phyloP scores from a whole-genome alignment of 257 asterid genomes.

The Solanum neorickii region DNA sequence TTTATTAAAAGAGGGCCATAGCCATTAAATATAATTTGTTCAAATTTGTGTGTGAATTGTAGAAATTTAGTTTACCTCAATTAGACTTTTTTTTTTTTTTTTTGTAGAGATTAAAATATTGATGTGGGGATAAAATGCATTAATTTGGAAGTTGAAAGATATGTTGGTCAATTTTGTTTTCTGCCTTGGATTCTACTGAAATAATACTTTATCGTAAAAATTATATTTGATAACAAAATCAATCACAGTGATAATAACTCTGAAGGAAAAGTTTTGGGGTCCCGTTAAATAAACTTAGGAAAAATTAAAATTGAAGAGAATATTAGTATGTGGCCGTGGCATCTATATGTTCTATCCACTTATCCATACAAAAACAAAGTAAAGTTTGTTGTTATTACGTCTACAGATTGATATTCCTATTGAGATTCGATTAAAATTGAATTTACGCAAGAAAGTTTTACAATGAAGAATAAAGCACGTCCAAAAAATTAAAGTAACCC shows the following conservation, averaged over 20 bases:
- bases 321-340: not conserved
- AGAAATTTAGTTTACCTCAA: not conserved
- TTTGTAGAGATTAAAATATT: not conserved
- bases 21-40: constrained; percentile 24
- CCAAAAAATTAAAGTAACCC: too few species aligned
- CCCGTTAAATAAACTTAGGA: not conserved
- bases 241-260: not conserved
- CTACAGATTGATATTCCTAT: not conserved
- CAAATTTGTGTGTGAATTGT: constrained; percentile 15
- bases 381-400: not conserved
- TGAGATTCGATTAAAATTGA: not conserved
- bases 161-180: not conserved
- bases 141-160: constrained; percentile 11
- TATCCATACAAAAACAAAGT: not conserved
- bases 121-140: constrained; percentile 1
- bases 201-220: not conserved
- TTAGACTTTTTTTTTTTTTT: not conserved
- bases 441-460: accelerated
- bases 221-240: not conserved
- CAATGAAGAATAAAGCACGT: accelerated
- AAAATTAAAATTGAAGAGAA: not conserved
- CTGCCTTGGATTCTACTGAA: constrained; percentile 43
- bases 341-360: not conserved
- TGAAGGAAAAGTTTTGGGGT: not conserved
- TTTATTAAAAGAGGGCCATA: constrained; percentile 53